Base-by-base conservation (phyloP, 2,329 filamentous ascomycete species). In the Sodiomyces alkalinus region DNA sequence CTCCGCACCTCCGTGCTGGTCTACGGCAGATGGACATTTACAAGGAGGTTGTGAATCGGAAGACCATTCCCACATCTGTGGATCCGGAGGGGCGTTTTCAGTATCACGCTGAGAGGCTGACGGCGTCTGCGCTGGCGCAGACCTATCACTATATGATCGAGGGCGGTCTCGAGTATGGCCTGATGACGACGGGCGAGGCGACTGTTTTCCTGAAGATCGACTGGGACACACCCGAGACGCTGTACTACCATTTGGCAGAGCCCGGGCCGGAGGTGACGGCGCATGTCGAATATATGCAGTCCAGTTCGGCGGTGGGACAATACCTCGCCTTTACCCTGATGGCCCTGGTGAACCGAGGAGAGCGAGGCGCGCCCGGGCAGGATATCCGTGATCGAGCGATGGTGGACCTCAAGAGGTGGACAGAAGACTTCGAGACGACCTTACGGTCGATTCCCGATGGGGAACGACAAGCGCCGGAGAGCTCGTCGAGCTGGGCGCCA, bases 91-190 rank as follows among this genome's bases (percentile, higher is more conserved):
- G 46, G 10, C 45, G 35, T 5, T 52, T 53, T 24, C 33, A 45
- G 21, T 49, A 57, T 24, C 35, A 48, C 19, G 50, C 50, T 12
- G 49, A 54, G 29, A 49, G 40, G 33, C 44, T 59, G 5, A 43
- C 54, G 0, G 47, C 51, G 7, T 52, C 59, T 15, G 52, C 60
- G 9, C 41, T 67, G 20, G 57, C 56, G 4, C 54, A 67, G 41
- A 55, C 51, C 1, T 67, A 58, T 37, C 50, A 58, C 19, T 64
- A 65, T 40, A 68, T 68, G 51, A 51, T 67, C 8, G 39, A 56
- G 27, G 44, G 42, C 10, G 55, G 62, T 0, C 44, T 62, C 6
- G 48, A 57, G 31, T 60, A 58, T 34, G 49, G 60, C 9, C 44
- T 49, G 16, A 30, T 65, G 20, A 51, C 46, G 11, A 63, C 53